A percentile compares a stretch with the other conserved stretches of the same genome.
Evolutionary conservation across 805 yeast genomes (phyloP).

Genomic region (Zygosaccharomyces pseudorouxii): DNA sequence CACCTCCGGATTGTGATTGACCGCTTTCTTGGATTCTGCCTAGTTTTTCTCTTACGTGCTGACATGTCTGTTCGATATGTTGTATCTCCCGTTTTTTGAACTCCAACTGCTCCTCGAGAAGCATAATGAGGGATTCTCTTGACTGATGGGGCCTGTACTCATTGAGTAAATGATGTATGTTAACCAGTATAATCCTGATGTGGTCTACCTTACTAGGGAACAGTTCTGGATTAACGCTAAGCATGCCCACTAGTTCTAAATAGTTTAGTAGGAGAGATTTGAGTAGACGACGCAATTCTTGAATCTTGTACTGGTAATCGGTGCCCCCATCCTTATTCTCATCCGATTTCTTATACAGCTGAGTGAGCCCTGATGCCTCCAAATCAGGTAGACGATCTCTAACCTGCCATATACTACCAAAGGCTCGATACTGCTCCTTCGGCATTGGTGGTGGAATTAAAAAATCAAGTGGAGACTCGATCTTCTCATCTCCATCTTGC

Average conservation of each 20-base stretch:
- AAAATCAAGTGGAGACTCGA: slow-evolving; percentile 40
- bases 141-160: slow-evolving; percentile 95
- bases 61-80: slow-evolving; percentile 38
- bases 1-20: background rate
- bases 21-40: slow-evolving; percentile 25
- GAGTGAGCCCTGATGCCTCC: slow-evolving; percentile 70
- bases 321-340: slow-evolving; percentile 16
- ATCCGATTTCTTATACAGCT: slow-evolving; percentile 48
- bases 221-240: slow-evolving; percentile 66
- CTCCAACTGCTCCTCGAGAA: slow-evolving; percentile 66
- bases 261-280: slow-evolving; percentile 76
- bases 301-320: slow-evolving; percentile 48
- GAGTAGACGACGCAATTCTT: slow-evolving; percentile 73
- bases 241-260: slow-evolving; percentile 73
- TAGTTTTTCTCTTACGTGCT: slow-evolving; percentile 39
- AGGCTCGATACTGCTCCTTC: slow-evolving; percentile 67
- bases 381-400: slow-evolving; percentile 72
- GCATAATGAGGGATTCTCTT: slow-evolving; percentile 77
- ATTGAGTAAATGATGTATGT: slow-evolving; percentile 86
- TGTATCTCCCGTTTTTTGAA: slow-evolving; percentile 53
- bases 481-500: slow-evolving; percentile 40
- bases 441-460: slow-evolving; percentile 65
- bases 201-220: slow-evolving; percentile 66
- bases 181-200: slow-evolving; percentile 73
- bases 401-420: slow-evolving; percentile 84